Conservation (phyloP, 2,329 filamentous ascomycete species). For the Xylariaceae sp. region DNA sequence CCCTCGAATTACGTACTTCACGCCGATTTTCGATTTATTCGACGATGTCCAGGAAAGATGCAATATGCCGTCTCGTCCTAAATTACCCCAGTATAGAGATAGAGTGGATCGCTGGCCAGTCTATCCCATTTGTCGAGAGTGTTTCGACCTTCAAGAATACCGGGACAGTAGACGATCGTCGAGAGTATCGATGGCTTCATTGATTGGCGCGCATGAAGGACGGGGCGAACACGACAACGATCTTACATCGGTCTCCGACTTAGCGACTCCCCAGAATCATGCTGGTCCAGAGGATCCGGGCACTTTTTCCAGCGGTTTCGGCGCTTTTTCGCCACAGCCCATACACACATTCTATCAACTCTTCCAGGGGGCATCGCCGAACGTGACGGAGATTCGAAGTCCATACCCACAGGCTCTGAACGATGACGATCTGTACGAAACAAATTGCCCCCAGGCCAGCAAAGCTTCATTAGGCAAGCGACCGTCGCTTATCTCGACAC, state of each 20-base stretch:
- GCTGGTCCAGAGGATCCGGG: conserved; percentile 17
- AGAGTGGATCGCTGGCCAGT: conserved; percentile 38
- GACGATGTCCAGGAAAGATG: conserved; percentile 44
- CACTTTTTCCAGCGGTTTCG: conserved; percentile 30
- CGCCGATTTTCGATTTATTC: conserved; percentile 40
- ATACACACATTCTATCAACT: conserved; percentile 25
- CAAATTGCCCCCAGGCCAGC: conserved; percentile 9
- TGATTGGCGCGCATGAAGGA: conserved; percentile 30
- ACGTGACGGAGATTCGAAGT: conserved; percentile 34
- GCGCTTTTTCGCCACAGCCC: conserved; percentile 28
- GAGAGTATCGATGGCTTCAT: conserved; percentile 38
- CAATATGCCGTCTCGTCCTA: conserved; percentile 36
- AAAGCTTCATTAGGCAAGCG: conserved; percentile 24
- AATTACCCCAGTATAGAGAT: conserved; percentile 38
- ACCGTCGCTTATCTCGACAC: conserved; percentile 18
- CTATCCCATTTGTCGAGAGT: conserved; percentile 38
- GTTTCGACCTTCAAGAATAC: conserved; percentile 39
- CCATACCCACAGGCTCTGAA: conserved; percentile 36
- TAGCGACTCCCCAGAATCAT: conserved; percentile 38
- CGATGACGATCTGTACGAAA: conserved; percentile 34
- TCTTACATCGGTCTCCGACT: conserved; percentile 38
- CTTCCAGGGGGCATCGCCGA: conserved; percentile 30
- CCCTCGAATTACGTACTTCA: conserved; percentile 40
- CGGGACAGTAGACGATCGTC: conserved; percentile 40
- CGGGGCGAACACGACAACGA: conserved; percentile 36